A percentile compares a stretch with the other conserved stretches of the same genome.
Conservation (phyloP, 1,139 yeast species). For the Pichiaceae sp. region DNA sequence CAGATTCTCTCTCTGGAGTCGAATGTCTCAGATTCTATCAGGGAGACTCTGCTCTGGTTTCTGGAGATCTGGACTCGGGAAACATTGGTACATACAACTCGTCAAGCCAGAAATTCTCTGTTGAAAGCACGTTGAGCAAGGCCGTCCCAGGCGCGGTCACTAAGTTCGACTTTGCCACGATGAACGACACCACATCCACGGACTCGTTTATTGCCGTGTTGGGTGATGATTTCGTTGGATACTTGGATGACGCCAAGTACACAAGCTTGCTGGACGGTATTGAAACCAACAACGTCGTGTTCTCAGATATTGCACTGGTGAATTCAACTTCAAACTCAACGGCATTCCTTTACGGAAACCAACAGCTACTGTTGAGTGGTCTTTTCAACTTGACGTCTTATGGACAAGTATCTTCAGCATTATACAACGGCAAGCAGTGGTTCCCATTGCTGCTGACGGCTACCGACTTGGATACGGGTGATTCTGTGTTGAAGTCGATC, state of each 20-base stretch:
- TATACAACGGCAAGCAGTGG: constrained; percentile 68
- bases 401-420: constrained; percentile 61
- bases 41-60: constrained; percentile 43
- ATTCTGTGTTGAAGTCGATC: constrained; percentile 29
- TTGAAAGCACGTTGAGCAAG: constrained; percentile 16
- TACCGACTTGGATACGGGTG: constrained; percentile 7
- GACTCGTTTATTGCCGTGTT: constrained; percentile 34
- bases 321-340: constrained; percentile 21
- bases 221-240: constrained; percentile 43
- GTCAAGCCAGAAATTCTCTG: constrained; percentile 9
- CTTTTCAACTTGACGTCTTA: constrained; percentile 37
- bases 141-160: constrained; percentile 16
- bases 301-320: constrained; percentile 36
- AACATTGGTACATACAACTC: neutral
- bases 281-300: constrained; percentile 21
- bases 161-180: constrained; percentile 37
- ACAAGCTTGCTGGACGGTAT: constrained; percentile 25
- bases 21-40: constrained; percentile 47
- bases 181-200: constrained; percentile 42
- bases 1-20: constrained; percentile 37
- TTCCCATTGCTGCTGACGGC: constrained; percentile 49
- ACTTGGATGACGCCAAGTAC: constrained; percentile 45
- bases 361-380: constrained; percentile 58
- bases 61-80: constrained; percentile 39
- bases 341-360: constrained; percentile 33